Conservation (phyloP, 148 eudicot genomes). For the Camellia granthamiana region DNA sequence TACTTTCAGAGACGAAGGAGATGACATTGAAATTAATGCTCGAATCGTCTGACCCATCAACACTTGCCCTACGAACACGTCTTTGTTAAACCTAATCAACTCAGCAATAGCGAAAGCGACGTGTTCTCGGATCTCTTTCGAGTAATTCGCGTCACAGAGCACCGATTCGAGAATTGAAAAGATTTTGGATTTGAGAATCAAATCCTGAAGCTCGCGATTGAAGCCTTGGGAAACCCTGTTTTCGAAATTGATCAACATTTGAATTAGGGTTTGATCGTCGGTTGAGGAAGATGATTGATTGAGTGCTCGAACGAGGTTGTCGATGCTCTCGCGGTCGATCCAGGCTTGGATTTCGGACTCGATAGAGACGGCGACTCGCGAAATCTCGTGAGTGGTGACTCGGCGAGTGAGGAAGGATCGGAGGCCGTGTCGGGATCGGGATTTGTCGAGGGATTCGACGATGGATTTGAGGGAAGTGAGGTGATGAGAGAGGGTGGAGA, state of each 20-base stretch:
- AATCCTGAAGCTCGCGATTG: conserved; percentile 59
- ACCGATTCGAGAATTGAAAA: conserved; percentile 43
- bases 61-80: conserved; percentile 81
- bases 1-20: conserved; percentile 39
- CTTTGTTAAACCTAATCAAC: conserved; percentile 67
- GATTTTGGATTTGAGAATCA: conserved; percentile 52
- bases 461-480: conserved; percentile 52
- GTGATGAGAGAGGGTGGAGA: conserved; percentile 55
- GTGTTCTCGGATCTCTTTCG: conserved; percentile 43
- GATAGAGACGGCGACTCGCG: conserved; percentile 66
- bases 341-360: conserved; percentile 76
- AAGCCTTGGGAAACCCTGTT: conserved; percentile 56
- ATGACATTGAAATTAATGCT: conserved; percentile 44
- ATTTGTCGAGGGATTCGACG: conserved; percentile 27
- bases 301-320: conserved; percentile 35
- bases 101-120: conserved; percentile 44
- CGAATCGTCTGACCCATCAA: conserved; percentile 48
- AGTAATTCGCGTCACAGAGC: conserved; percentile 30
- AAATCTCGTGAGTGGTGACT: conserved; percentile 53
- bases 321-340: conserved; percentile 74
- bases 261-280: conserved; percentile 28
- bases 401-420: conserved; percentile 55
- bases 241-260: conserved; percentile 30
- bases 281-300: background rate
- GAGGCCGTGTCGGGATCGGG: conserved; percentile 28